Evolutionary conservation across 1,139 yeast species (phyloP).

Genomic region (Eremothecium sinecaudum): DNA sequence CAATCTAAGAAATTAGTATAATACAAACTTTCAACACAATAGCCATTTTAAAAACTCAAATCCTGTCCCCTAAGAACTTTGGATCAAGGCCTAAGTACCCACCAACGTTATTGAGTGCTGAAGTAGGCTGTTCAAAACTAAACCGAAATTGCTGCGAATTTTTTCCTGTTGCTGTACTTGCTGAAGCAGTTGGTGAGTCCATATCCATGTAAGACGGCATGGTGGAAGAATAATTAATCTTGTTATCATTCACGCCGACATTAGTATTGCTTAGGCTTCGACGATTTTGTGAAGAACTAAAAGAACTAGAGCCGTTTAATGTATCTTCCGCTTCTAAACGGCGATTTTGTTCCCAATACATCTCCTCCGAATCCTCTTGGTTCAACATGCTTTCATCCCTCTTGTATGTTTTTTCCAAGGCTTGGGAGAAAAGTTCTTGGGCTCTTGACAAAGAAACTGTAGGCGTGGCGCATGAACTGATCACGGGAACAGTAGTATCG

Average conservation of each 20-base stretch:
- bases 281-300: slow-evolving; percentile 12
- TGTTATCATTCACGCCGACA: neutral
- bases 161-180: slow-evolving; percentile 14
- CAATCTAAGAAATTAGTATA: slow-evolving; percentile 1
- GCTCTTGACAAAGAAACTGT: slow-evolving; percentile 83
- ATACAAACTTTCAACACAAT: slow-evolving; percentile 2
- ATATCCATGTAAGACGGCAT: neutral
- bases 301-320: slow-evolving; percentile 11
- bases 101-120: slow-evolving; percentile 12
- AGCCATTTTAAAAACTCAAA: slow-evolving; percentile 5
- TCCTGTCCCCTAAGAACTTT: slow-evolving; percentile 8
- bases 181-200: slow-evolving; percentile 10
- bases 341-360: slow-evolving; percentile 20
- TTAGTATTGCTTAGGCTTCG: neutral
- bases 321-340: slow-evolving; percentile 6
- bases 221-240: too few relatives aligned
- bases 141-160: slow-evolving; percentile 11
- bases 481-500: slow-evolving; percentile 86
- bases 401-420: slow-evolving; percentile 59
- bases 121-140: slow-evolving; percentile 23
- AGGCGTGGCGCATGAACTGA: slow-evolving; percentile 91
- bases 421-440: slow-evolving; percentile 73
- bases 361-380: slow-evolving; percentile 22
- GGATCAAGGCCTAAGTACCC: slow-evolving; percentile 13
- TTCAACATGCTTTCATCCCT: slow-evolving; percentile 40